phyloP scores from a whole-genome alignment of 352 stramenopile species.

The Pythium oligandrum region DNA sequence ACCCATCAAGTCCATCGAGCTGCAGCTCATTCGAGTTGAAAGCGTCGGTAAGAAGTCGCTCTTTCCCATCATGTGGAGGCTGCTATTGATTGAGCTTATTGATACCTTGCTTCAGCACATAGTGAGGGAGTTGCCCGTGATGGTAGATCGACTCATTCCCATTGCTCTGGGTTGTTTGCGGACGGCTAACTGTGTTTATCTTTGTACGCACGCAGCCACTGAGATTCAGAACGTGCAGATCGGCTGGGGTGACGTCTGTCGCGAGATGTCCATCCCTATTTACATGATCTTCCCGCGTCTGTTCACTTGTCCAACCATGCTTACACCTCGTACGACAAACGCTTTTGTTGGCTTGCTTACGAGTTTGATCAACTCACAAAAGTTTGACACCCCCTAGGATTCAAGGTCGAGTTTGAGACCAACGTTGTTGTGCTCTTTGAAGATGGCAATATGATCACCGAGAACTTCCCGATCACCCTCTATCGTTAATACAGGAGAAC shows the following conservation, averaged over 20 bases:
- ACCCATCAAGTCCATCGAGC: conserved; percentile 84
- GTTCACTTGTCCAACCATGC: conserved; percentile 91
- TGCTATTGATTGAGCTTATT: background rate
- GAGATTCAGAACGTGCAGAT: conserved; percentile 95
- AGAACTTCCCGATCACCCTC: conserved; percentile 86
- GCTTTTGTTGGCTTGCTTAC: background rate
- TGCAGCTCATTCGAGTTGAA: conserved; percentile 90
- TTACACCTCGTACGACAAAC: conserved; percentile 47
- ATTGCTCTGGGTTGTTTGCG: too few relatives aligned
- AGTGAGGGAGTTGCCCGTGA: conserved; percentile 76
- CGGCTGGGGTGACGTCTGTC: conserved; percentile 86
- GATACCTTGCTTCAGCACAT: conserved; percentile 23
- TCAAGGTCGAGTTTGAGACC: conserved; percentile 91
- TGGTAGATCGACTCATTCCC: conserved; percentile 23
- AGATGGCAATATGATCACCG: conserved; percentile 88
- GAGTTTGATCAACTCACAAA: too few relatives aligned
- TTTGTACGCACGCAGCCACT: conserved; percentile 44
- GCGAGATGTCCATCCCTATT: conserved; percentile 88
- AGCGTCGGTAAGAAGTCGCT: conserved; percentile 35
- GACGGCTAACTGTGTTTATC: too few relatives aligned
- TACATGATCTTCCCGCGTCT: conserved; percentile 94
- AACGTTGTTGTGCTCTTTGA: conserved; percentile 92
- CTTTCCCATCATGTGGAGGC: too few relatives aligned
- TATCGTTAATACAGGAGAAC: conserved; percentile 42
- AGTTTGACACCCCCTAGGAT: conserved; percentile 26